phyloP scores from a whole-genome alignment of 1,284 basidiomycete genomes.

The Fomes fomentarius region DNA sequence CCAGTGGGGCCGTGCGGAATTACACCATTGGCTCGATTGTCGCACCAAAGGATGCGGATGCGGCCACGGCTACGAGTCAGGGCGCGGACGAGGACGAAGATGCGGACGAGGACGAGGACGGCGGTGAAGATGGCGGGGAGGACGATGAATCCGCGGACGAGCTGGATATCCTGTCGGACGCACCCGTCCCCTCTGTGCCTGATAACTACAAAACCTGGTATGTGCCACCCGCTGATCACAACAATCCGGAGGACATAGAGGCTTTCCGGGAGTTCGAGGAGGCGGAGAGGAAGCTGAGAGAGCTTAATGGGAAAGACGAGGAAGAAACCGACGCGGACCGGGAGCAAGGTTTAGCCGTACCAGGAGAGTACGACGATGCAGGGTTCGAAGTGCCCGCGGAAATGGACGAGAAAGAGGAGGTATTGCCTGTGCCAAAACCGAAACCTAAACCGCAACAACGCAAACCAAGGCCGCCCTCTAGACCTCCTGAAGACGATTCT shows the following conservation, averaged over 20 bases:
- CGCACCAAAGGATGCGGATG: slow-evolving; percentile 26
- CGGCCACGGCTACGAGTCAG: too few species aligned
- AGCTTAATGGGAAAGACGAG: slow-evolving; percentile 48
- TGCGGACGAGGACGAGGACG: slow-evolving; percentile 45
- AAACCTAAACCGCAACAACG: slow-evolving; percentile 6
- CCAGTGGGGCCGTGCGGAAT: slow-evolving; percentile 44
- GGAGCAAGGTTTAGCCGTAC: too few species aligned
- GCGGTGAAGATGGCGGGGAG: slow-evolving; percentile 37
- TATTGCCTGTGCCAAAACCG: neutral
- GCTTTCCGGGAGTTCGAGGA: slow-evolving; percentile 70
- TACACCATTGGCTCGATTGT: slow-evolving; percentile 53
- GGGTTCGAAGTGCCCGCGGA: slow-evolving; percentile 32
- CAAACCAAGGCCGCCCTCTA: slow-evolving; percentile 8
- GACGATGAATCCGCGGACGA: slow-evolving; percentile 23
- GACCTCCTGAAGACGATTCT: slow-evolving; percentile 30
- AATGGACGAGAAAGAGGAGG: slow-evolving; percentile 28
- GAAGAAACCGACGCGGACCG: slow-evolving; percentile 33
- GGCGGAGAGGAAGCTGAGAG: slow-evolving; percentile 56
- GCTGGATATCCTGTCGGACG: slow-evolving; percentile 14
- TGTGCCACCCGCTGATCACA: slow-evolving; percentile 47
- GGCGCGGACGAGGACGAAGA: slow-evolving; percentile 36
- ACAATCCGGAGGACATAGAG: slow-evolving; percentile 54
- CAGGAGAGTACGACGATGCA: slow-evolving; percentile 34
- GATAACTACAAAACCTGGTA: slow-evolving; percentile 29
- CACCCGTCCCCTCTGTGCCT: slow-evolving; percentile 2